Base-by-base conservation (phyloP, 495 filamentous ascomycete genomes). In the Friedmanniomyces endolithicus region DNA sequence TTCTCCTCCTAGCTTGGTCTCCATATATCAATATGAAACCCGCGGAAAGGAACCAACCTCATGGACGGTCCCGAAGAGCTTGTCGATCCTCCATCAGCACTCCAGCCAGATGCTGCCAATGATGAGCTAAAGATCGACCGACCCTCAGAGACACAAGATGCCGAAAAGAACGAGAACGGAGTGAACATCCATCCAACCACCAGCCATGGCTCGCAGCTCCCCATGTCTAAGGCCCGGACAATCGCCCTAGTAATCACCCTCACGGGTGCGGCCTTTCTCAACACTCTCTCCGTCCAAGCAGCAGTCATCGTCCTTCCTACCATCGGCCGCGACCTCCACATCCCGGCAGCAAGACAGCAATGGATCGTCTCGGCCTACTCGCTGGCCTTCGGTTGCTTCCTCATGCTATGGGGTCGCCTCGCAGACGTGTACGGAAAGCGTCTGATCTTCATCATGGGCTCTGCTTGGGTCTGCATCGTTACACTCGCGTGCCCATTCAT, bases 341-440 rank as follows among this genome's bases (percentile, higher is more conserved):
- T 84, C 39, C 79, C 80, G 0, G 71, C 74, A 8, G 70, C 69
- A 24, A 68, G 79, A 8, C 69, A 79, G 24, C 80, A 84, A 71
- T 83, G 79, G 78, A 72, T 83, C 31, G 68, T 84, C 8, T 82
- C 80, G 0, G 74, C 79, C 0, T 83, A 82, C 53, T 64, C 74
- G 11, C 51, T 61, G 1, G 60, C 56, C 4, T 64, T 67, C 50
- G 66, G 66, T 14, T 70, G 68, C 56, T 68, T 70, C 48, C 59
- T 70, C 9, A 56, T 70, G 3, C 49, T 68, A 0, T 69, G 64
- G 65, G 67, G 66, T 19, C 31, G 68, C 11, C 44, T 70, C 2
- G 68, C 66, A 12, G 68, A 70, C 47, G 63, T 68, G 1, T 70
- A 65, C 48, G 68, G 68, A 17, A 67, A 69, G 43, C 59, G 65